Evolutionary conservation across 2,329 filamentous ascomycete genomes (phyloP).

Genomic region (Whalleya microplaca): DNA sequence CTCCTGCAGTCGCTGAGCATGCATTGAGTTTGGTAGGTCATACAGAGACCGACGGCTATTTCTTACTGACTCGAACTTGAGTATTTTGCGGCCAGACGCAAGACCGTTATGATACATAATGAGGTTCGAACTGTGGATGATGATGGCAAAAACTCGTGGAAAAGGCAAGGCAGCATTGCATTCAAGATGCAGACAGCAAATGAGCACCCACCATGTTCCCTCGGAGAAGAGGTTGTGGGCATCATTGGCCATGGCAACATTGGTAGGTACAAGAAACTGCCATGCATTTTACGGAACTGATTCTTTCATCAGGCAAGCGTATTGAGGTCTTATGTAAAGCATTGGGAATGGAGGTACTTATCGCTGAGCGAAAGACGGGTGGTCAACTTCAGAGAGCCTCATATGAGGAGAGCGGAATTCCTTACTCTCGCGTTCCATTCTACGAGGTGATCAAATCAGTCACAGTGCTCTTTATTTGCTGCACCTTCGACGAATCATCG

Average conservation of each 20-base stretch:
- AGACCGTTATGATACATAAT: conserved; percentile 27
- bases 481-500: conserved; percentile 14
- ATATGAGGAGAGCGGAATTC: too few relatives aligned
- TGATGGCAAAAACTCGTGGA: conserved; percentile 22
- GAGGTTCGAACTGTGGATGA: conserved; percentile 17
- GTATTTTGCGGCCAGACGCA: conserved; percentile 30
- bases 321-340: neutral
- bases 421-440: conserved; percentile 23
- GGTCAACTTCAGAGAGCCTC: neutral
- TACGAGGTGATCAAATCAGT: conserved; percentile 18
- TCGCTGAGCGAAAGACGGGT: conserved; percentile 1
- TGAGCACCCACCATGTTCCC: conserved; percentile 12
- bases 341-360: conserved; percentile 1
- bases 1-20: conserved; percentile 26
- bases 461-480: conserved; percentile 30
- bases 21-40: conserved; percentile 24
- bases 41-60: neutral
- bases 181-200: conserved; percentile 26
- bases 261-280: conserved; percentile 8
- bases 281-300: neutral
- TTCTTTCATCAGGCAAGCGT: neutral
- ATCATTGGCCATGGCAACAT: conserved; percentile 29
- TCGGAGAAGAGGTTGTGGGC: conserved; percentile 25
- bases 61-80: conserved; percentile 8
- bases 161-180: conserved; percentile 20